A percentile compares a stretch with the other conserved stretches of the same genome.
Evolutionary conservation across 225 moss, liverwort and hornwort species (phyloP).

Genomic region (Rhytidiadelphus loreus): DNA sequence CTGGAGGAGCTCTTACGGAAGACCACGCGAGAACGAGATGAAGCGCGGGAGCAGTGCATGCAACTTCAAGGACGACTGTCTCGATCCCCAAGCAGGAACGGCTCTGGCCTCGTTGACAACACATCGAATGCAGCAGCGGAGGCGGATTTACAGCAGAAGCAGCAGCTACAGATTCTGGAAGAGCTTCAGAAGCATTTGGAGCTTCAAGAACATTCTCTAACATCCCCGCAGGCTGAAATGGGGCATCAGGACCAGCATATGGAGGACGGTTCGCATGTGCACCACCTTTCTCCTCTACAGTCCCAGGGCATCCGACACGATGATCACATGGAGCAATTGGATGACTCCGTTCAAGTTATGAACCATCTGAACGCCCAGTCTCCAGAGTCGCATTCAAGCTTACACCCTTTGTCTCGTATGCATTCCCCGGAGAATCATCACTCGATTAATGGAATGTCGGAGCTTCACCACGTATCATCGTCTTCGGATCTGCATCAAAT

Average conservation of each 20-base stretch:
- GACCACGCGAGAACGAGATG: conserved; percentile 62
- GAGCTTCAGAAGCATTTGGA: conserved; percentile 65
- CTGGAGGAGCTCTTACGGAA: conserved; percentile 70
- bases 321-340: conserved; percentile 26
- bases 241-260: conserved; percentile 48
- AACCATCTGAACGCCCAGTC: conserved; percentile 27
- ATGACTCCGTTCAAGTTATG: conserved; percentile 29
- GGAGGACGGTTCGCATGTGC: conserved; percentile 28
- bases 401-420: conserved; percentile 33
- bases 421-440: conserved; percentile 42
- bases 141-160: conserved; percentile 42
- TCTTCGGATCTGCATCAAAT: conserved; percentile 34
- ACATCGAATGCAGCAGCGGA: conserved; percentile 21
- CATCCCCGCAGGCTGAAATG: conserved; percentile 9
- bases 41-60: conserved; percentile 54
- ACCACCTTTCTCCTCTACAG: conserved; percentile 27
- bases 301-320: conserved; percentile 34
- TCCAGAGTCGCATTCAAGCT: conserved; percentile 32
- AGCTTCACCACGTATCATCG: conserved; percentile 25
- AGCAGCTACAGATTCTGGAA: conserved; percentile 32
- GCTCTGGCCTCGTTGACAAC: conserved; percentile 24
- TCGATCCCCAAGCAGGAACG: conserved; percentile 47
- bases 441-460: conserved; percentile 25
- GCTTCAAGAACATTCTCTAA: conserved; percentile 38
- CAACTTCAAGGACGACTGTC: conserved; percentile 53